Percentiles rank a stretch among this genome's conserved stretches.
These are phyloP conservation scores for Paragyromitra xinjiangensis DNA, from an alignment of 495 filamentous ascomycete species.

Conservation along the genomic window DNA sequence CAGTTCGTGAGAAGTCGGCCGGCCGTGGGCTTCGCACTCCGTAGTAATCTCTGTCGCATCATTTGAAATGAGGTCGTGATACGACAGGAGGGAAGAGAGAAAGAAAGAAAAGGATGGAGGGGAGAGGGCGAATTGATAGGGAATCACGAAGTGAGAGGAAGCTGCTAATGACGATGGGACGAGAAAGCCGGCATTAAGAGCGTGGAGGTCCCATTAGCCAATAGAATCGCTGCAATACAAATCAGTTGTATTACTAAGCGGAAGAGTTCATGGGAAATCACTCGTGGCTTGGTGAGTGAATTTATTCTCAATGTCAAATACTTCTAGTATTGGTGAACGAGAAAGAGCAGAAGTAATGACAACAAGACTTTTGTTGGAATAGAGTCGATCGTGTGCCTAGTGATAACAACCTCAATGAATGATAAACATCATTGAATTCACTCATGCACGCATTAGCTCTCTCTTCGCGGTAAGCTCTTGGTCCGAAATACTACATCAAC, in stretches of 20 bases:
- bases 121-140: slow-evolving; percentile 33
- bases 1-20: slow-evolving; percentile 40
- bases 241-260: slow-evolving; percentile 48
- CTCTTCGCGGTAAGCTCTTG: too few relatives aligned
- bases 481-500: too few relatives aligned
- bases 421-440: too few relatives aligned
- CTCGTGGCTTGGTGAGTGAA: slow-evolving; percentile 9
- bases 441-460: too few relatives aligned
- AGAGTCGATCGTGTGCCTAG: too few relatives aligned
- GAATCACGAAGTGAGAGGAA: not conserved
- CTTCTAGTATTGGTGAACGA: too few relatives aligned
- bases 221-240: slow-evolving; percentile 40
- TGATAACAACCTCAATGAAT: too few relatives aligned
- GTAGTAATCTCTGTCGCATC: slow-evolving; percentile 56
- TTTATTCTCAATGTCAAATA: too few relatives aligned
- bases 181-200: slow-evolving; percentile 10
- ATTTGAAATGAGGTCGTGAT: slow-evolving; percentile 37
- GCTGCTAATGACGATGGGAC: slow-evolving; percentile 35
- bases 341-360: too few relatives aligned
- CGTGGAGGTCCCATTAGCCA: not conserved
- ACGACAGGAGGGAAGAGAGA: slow-evolving; percentile 14
- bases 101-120: slow-evolving; percentile 4
- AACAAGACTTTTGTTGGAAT: too few relatives aligned
- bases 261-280: slow-evolving; percentile 21
- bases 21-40: slow-evolving; percentile 53